Percentiles rank a stretch among this genome's conserved stretches.
These are phyloP conservation scores for Colletotrichum sojae DNA, from an alignment of 2,329 filamentous ascomycete genomes.

Conservation along the genomic window DNA sequence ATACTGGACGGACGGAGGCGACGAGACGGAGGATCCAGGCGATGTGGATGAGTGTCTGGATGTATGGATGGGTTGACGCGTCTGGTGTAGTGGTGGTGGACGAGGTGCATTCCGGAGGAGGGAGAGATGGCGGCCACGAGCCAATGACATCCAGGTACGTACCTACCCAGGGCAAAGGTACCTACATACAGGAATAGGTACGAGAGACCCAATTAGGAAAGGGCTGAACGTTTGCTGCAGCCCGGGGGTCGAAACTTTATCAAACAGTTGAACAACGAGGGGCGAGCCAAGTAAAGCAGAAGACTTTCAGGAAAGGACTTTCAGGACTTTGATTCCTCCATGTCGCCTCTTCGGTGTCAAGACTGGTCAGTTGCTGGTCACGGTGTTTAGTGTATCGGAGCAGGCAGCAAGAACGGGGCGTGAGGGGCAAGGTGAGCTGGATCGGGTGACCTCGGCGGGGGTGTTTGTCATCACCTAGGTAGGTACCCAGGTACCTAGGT, in stretches of 20 bases:
- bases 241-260: too few species aligned
- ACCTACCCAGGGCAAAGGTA: not conserved
- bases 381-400: too few species aligned
- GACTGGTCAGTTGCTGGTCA: too few species aligned
- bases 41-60: not conserved
- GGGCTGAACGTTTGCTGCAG: too few species aligned
- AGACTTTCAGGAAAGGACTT: too few species aligned
- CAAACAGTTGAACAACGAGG: too few species aligned
- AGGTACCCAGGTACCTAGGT: not conserved
- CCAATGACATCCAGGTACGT: constrained; percentile 1
- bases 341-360: too few species aligned
- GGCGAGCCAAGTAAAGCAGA: too few species aligned
- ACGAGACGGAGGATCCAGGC: constrained; percentile 21
- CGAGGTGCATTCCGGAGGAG: not conserved
- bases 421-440: constrained; percentile 12
- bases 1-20: constrained; percentile 1
- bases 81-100: constrained; percentile 14
- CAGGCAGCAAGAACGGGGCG: not conserved
- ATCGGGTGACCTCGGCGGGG: not conserved
- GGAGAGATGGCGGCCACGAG: constrained; percentile 11
- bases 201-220: too few species aligned
- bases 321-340: too few species aligned
- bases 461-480: not conserved
- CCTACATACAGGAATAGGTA: not conserved
- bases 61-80: constrained; percentile 24